phyloP scores from a whole-genome alignment of 257 asterid species.

The Solanum commersonii region DNA sequence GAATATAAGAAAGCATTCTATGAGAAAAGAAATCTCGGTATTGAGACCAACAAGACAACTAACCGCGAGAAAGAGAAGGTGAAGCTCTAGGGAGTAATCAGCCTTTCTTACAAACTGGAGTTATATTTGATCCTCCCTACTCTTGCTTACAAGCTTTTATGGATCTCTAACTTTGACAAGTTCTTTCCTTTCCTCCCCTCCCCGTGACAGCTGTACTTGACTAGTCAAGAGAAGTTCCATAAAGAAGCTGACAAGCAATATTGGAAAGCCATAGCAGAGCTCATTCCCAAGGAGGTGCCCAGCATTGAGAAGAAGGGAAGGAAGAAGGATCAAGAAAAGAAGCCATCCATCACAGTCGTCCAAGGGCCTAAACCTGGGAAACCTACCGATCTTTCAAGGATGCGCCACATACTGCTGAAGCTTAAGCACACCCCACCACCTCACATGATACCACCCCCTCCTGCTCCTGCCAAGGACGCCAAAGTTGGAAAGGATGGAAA shows the following conservation, averaged over 20 bases:
- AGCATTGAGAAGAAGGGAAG: constrained; percentile 75
- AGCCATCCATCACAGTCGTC: constrained; percentile 66
- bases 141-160: background rate
- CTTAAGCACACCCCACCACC: constrained; percentile 94
- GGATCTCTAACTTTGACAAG: background rate
- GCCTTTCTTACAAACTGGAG: background rate
- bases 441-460: constrained; percentile 93
- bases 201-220: constrained; percentile 36
- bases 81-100: background rate
- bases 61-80: constrained; percentile 90
- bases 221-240: constrained; percentile 76
- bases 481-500: constrained; percentile 53
- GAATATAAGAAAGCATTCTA: constrained; percentile 62
- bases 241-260: constrained; percentile 92
- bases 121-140: background rate
- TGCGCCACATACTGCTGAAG: constrained; percentile 87
- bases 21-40: constrained; percentile 60
- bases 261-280: constrained; percentile 95
- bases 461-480: constrained; percentile 51
- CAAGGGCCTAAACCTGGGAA: constrained; percentile 99
- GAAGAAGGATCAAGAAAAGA: constrained; percentile 92
- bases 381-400: constrained; percentile 94
- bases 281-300: constrained; percentile 83
- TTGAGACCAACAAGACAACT: constrained; percentile 62
- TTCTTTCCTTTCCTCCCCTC: background rate